These are phyloP conservation scores for Kodamaea restingae DNA, from an alignment of 805 yeast genomes.

Conservation along the genomic window DNA sequence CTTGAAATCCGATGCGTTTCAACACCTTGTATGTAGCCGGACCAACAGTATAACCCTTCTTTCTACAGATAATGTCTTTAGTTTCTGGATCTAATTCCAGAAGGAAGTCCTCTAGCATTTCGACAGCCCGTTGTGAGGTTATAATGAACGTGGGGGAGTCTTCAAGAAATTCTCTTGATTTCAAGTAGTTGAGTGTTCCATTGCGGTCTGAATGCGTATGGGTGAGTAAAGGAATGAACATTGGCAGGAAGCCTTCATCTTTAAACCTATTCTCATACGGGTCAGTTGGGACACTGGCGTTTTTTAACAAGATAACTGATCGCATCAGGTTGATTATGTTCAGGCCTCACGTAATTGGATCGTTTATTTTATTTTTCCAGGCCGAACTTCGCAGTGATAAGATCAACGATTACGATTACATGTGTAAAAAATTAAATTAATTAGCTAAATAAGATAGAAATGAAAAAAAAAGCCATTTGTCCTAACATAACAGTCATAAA, in stretches of 20 bases:
- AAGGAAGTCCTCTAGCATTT: conserved; percentile 55
- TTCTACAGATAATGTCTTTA: conserved; percentile 32
- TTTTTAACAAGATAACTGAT: conserved; percentile 57
- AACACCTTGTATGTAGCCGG: conserved; percentile 76
- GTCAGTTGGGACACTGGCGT: conserved; percentile 64
- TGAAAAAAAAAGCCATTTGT: conserved; percentile 6
- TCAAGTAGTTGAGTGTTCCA: conserved; percentile 42
- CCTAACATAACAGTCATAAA: conserved; percentile 4
- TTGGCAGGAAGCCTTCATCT: conserved; percentile 35
- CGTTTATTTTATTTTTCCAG: background rate
- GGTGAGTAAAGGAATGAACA: conserved; percentile 69
- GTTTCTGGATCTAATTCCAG: conserved; percentile 16
- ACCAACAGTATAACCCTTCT: conserved; percentile 81
- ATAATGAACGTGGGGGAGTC: conserved; percentile 57
- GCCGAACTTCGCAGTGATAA: background rate
- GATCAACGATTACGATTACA: background rate
- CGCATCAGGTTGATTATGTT: background rate
- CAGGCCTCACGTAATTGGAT: background rate
- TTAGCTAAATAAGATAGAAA: conserved; percentile 2
- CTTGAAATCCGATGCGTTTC: conserved; percentile 55
- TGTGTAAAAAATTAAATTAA: background rate
- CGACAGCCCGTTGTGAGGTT: conserved; percentile 91
- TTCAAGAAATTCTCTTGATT: conserved; percentile 37
- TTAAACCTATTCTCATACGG: conserved; percentile 51
- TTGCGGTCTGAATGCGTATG: conserved; percentile 55